Evolutionary conservation across 768 basidiomycete genomes (phyloP).

Genomic region (Rhizopogon sp.): DNA sequence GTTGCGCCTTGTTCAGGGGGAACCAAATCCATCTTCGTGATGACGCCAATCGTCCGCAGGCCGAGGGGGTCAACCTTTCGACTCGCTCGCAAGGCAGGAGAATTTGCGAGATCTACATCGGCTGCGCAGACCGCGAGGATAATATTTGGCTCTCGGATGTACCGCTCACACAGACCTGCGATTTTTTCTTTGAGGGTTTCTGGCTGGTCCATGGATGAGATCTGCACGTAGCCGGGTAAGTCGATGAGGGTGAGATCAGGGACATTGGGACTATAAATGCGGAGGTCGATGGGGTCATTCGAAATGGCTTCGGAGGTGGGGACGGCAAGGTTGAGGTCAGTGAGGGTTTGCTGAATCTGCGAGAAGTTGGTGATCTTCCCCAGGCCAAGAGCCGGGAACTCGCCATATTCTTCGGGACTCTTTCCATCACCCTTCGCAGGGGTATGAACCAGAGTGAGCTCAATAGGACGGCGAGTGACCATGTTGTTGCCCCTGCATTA

Average conservation of each 20-base stretch:
- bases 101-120: constrained; percentile 97
- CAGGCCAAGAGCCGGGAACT: constrained; percentile 87
- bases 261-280: constrained; percentile 93
- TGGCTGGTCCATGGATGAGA: constrained; percentile 92
- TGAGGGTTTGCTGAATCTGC: constrained; percentile 88
- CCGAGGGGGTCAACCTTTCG: constrained; percentile 93
- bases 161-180: constrained; percentile 82
- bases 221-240: constrained; percentile 95
- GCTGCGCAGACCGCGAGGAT: constrained; percentile 98
- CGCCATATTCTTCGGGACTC: constrained; percentile 76
- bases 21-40: constrained; percentile 99
- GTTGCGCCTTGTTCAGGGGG: constrained; percentile 74
- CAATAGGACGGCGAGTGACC: constrained; percentile 98
- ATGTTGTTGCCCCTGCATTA: constrained; percentile 88
- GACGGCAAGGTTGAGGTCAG: constrained; percentile 93
- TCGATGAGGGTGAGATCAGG: constrained; percentile 98
- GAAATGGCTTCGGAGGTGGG: constrained; percentile 89
- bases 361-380: constrained; percentile 88
- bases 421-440: constrained; percentile 51
- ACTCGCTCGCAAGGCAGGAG: constrained; percentile 90
- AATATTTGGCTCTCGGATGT: constrained; percentile 99
- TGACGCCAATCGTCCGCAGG: constrained; percentile 91
- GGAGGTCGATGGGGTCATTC: constrained; percentile 91
- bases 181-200: constrained; percentile 94
- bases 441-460: constrained; percentile 93